Percentiles rank a stretch among this genome's conserved stretches.
These are phyloP conservation scores for Globisporangium barbulae DNA, from an alignment of 352 stramenopile genomes.

Conservation along the genomic window DNA sequence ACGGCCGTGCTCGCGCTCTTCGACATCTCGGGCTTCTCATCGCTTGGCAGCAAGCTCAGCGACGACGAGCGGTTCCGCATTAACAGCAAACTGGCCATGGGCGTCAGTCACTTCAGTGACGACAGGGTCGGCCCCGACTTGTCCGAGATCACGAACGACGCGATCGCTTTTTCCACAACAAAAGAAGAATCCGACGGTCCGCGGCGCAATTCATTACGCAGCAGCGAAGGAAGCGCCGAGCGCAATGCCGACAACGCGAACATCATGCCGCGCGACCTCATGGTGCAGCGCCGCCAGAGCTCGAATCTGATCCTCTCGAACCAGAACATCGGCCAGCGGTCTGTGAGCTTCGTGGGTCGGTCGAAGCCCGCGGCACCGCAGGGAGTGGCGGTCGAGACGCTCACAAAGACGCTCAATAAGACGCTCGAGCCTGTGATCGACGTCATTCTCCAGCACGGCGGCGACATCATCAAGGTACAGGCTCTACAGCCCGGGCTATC, in stretches of 20 bases:
- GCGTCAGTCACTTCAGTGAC: not conserved
- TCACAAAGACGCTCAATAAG: slow-evolving; percentile 77
- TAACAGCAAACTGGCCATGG: slow-evolving; percentile 15
- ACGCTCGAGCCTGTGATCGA: slow-evolving; percentile 77
- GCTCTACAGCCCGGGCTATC: not conserved
- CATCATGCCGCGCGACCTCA: slow-evolving; percentile 21
- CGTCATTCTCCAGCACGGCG: slow-evolving; percentile 65
- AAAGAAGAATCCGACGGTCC: not conserved
- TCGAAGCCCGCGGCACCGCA: slow-evolving; percentile 48
- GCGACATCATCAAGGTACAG: slow-evolving; percentile 78
- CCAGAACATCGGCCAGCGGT: slow-evolving; percentile 17
- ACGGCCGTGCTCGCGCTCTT: slow-evolving; percentile 74
- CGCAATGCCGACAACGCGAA: slow-evolving; percentile 15
- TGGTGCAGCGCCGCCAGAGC: slow-evolving; percentile 6
- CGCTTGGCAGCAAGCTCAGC: slow-evolving; percentile 66
- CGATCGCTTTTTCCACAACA: not conserved
- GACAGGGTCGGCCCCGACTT: not conserved
- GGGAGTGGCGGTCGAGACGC: slow-evolving; percentile 63
- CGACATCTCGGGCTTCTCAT: slow-evolving; percentile 86
- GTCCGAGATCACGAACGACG: not conserved
- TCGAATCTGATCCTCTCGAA: slow-evolving; percentile 14
- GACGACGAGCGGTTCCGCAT: slow-evolving; percentile 55
- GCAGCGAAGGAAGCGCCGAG: slow-evolving; percentile 9
- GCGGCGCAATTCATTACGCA: slow-evolving; percentile 7
- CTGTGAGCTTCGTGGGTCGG: slow-evolving; percentile 46